A percentile compares a stretch with the other conserved stretches of the same genome.
phyloP scores from a whole-genome alignment of 805 yeast genomes.

The Saccharomycopsis synnaedendra region DNA sequence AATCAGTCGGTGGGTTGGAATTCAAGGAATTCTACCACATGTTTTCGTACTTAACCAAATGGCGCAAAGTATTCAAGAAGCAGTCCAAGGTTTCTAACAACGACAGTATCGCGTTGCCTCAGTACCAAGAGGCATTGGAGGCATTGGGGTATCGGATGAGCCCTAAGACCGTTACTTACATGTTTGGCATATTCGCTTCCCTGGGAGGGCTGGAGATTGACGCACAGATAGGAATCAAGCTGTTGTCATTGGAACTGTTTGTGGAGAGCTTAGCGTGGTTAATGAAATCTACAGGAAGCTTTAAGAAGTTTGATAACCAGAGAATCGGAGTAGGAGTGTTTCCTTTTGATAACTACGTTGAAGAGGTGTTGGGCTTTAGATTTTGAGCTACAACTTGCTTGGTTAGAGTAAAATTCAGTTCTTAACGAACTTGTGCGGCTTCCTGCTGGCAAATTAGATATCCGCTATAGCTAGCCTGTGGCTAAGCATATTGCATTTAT shows the following conservation, averaged over 20 bases:
- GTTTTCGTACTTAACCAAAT: conserved; percentile 61
- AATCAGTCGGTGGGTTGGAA: conserved; percentile 30
- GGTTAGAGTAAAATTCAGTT: not conserved
- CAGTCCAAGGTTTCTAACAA: conserved; percentile 40
- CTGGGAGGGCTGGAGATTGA: conserved; percentile 19
- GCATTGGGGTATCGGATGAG: conserved; percentile 59
- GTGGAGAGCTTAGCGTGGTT: conserved; percentile 74
- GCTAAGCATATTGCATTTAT: no score
- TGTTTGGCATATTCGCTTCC: conserved; percentile 38
- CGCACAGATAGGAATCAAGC: conserved; percentile 20
- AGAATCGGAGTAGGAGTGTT: conserved; percentile 63
- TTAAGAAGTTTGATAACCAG: conserved; percentile 68
- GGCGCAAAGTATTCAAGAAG: conserved; percentile 51
- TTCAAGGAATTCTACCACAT: conserved; percentile 56
- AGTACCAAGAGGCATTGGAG: conserved; percentile 47
- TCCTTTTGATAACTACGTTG: conserved; percentile 53
- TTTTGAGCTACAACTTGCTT: conserved; percentile 7
- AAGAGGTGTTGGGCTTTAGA: conserved; percentile 30
- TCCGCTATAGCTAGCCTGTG: no score
- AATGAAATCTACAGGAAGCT: conserved; percentile 63
- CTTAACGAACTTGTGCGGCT: not conserved
- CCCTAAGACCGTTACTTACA: conserved; percentile 42
- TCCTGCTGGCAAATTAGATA: no score
- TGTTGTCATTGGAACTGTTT: conserved; percentile 63
- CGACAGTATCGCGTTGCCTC: conserved; percentile 48